Conservation (phyloP, 192 early-diverging fungal genomes). For the Geranomyces variabilis region DNA sequence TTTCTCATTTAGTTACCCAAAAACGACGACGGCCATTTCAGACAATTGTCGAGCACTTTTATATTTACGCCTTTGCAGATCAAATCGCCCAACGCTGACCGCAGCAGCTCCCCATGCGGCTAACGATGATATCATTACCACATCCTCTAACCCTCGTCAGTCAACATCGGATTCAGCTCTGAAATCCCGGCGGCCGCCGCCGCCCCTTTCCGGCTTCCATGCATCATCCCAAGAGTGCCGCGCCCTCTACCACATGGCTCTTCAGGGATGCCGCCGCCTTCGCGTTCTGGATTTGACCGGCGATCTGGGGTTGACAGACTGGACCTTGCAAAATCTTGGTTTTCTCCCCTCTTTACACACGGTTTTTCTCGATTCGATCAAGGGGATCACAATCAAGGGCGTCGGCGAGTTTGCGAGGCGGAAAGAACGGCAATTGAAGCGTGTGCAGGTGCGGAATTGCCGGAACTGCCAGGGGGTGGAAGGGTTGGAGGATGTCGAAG, state of each 20-base stretch:
- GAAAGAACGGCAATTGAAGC: constrained; percentile 37
- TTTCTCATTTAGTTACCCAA: constrained; percentile 50
- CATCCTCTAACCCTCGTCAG: neutral
- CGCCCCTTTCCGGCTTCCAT: constrained; percentile 18
- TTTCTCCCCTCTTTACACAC: constrained; percentile 44
- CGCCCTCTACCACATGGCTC: constrained; percentile 29
- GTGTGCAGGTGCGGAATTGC: constrained; percentile 51
- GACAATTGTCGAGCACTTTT: constrained; percentile 36
- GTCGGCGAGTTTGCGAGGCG: constrained; percentile 45
- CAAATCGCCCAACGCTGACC: constrained; percentile 24
- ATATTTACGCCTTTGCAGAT: constrained; percentile 42
- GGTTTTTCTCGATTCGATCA: constrained; percentile 45
- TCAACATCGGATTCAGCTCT: neutral
- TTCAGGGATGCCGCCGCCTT: constrained; percentile 7
- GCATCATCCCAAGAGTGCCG: constrained; percentile 47
- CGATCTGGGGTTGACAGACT: constrained; percentile 45
- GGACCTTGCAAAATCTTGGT: constrained; percentile 30
- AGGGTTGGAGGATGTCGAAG: neutral
- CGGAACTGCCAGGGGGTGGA: neutral
- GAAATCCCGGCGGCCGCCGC: neutral
- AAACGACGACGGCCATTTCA: constrained; percentile 35
- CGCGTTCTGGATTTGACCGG: constrained; percentile 51
- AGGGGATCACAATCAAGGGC: constrained; percentile 33
- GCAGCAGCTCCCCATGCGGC: neutral
- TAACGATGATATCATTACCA: neutral